phyloP scores from a whole-genome alignment of 306 rosid genomes.

The Malus sylvestris region DNA sequence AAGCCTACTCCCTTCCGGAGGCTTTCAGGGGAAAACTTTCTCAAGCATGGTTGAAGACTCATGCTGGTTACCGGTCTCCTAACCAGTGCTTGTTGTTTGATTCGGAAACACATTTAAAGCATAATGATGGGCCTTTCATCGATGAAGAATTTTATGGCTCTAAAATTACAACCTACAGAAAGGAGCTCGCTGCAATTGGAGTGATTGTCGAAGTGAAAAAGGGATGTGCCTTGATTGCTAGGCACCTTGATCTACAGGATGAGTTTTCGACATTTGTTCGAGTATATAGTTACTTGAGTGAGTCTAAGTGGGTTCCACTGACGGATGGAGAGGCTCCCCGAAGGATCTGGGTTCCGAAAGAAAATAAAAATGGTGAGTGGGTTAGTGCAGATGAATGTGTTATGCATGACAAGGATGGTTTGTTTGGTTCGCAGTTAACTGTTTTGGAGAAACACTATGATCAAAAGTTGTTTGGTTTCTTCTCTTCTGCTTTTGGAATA shows the following conservation, averaged over 20 bases:
- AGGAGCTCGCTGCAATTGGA: conserved; percentile 50
- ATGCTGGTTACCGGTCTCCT: conserved; percentile 49
- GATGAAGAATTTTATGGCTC: conserved; percentile 46
- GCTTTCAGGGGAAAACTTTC: conserved; percentile 34
- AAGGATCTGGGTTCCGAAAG: conserved; percentile 53
- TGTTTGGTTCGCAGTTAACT: conserved; percentile 39
- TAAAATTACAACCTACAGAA: conserved; percentile 28
- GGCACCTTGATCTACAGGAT: conserved; percentile 28
- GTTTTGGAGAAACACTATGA: conserved; percentile 36
- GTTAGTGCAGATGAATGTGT: conserved; percentile 44
- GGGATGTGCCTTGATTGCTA: conserved; percentile 40
- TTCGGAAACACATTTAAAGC: conserved; percentile 24
- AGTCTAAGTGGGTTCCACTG: conserved; percentile 27
- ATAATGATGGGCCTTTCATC: conserved; percentile 60
- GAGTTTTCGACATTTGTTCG: conserved; percentile 27
- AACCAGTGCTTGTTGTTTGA: conserved; percentile 40
- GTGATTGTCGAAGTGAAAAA: conserved; percentile 28
- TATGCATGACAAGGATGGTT: conserved; percentile 40
- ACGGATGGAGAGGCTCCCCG: conserved; percentile 24
- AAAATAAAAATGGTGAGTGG: conserved; percentile 30
- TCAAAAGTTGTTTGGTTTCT: conserved; percentile 27
- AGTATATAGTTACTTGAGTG: conserved; percentile 39
- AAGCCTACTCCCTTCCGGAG: conserved; percentile 7
- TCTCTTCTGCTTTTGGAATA: conserved; percentile 34
- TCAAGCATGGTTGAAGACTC: conserved; percentile 54